Evolutionary conservation across 257 asterid species (phyloP).

Genomic region (Solanum habrochaites): DNA sequence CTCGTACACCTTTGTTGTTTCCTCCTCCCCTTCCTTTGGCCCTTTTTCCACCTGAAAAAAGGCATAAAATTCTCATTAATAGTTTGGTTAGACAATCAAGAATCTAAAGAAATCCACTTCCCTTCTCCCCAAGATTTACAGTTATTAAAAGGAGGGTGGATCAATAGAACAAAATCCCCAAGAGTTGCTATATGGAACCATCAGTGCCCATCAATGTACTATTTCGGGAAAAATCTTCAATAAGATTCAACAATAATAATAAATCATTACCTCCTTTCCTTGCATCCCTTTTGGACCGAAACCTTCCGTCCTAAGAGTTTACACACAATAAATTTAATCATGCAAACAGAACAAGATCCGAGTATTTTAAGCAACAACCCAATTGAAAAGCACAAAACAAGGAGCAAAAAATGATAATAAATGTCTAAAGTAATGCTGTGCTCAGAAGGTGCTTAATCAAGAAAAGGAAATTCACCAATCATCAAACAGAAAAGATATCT

Average conservation of each 20-base stretch:
- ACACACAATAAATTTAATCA: constrained; percentile 17
- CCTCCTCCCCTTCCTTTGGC: constrained; percentile 89
- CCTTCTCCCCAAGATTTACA: background rate
- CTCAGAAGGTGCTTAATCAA: background rate
- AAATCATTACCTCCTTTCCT: constrained; percentile 83
- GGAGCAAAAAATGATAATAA: background rate
- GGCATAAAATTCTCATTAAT: background rate
- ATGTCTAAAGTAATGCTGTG: background rate
- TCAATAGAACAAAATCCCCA: background rate
- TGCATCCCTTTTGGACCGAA: constrained; percentile 96
- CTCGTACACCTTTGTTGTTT: constrained; percentile 77
- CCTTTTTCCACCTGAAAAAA: constrained; percentile 75
- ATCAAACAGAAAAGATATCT: background rate
- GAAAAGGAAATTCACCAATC: background rate
- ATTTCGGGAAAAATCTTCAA: background rate
- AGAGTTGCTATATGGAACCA: background rate
- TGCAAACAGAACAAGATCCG: background rate
- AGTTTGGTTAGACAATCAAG: background rate
- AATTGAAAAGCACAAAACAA: background rate
- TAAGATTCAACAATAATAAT: background rate
- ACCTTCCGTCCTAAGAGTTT: constrained; percentile 83
- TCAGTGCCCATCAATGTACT: background rate
- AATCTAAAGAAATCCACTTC: background rate
- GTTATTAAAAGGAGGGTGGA: background rate
- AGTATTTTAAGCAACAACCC: background rate